phyloP scores from a whole-genome alignment of 805 yeast genomes.

The Monosporozyma servazzii region DNA sequence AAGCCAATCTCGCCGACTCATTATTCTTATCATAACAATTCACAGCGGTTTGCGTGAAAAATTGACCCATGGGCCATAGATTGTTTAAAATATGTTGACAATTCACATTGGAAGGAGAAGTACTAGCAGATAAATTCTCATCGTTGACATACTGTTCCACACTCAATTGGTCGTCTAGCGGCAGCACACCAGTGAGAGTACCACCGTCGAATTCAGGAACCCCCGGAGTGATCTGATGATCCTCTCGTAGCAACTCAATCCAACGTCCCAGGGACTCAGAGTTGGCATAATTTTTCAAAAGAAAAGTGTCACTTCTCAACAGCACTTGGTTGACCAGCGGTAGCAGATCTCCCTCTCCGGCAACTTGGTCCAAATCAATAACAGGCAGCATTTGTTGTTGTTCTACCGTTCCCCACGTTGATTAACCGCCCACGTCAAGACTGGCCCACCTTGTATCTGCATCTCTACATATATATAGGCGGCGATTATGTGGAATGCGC shows the following conservation, averaged over 20 bases:
- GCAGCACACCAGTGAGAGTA: constrained; percentile 19
- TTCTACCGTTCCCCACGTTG: too few species aligned
- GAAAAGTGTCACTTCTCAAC: constrained; percentile 18
- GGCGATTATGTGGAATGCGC: too few species aligned
- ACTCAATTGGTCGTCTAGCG: constrained; percentile 8
- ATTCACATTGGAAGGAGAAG: neutral
- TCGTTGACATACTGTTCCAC: constrained; percentile 23
- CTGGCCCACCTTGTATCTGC: too few species aligned
- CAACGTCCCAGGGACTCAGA: neutral
- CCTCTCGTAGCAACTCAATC: neutral
- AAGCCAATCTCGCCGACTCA: neutral
- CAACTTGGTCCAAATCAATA: constrained; percentile 20
- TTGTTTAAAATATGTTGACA: neutral
- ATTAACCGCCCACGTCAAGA: neutral
- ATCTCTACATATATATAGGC: too few species aligned
- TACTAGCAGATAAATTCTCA: neutral
- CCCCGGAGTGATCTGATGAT: constrained; percentile 5
- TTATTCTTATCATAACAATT: neutral
- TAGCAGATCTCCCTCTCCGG: constrained; percentile 19
- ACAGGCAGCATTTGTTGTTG: constrained; percentile 10
- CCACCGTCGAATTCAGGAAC: constrained; percentile 21
- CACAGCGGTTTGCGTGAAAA: neutral
- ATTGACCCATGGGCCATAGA: neutral
- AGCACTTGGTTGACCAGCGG: constrained; percentile 19
- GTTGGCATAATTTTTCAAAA: constrained; percentile 27